Evolutionary conservation across 306 rosid species (phyloP).

Genomic region (Acacia melanoxylon): DNA sequence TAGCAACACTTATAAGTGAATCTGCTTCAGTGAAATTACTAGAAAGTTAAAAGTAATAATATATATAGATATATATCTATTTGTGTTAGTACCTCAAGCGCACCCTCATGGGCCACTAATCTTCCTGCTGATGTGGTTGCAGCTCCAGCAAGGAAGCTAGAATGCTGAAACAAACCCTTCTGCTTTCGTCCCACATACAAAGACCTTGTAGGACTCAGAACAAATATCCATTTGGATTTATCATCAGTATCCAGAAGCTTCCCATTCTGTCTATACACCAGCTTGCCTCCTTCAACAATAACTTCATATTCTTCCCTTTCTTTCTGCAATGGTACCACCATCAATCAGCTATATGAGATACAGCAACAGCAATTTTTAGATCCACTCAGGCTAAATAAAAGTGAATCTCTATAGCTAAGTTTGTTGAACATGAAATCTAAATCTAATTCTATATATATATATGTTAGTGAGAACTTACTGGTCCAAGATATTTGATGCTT

Average conservation of each 20-base stretch:
- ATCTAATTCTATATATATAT: neutral
- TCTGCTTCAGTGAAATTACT: neutral
- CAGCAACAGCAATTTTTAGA: neutral
- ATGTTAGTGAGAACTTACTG: slow-evolving; percentile 45
- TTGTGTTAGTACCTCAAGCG: slow-evolving; percentile 53
- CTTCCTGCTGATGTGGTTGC: slow-evolving; percentile 96
- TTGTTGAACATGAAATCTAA: neutral
- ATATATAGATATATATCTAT: no score
- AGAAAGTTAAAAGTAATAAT: neutral
- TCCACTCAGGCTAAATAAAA: neutral
- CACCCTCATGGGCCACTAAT: slow-evolving; percentile 70
- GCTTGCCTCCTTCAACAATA: slow-evolving; percentile 63
- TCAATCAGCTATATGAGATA: neutral
- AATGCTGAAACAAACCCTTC: slow-evolving; percentile 86
- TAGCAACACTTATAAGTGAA: slow-evolving; percentile 9
- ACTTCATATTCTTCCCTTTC: slow-evolving; percentile 85
- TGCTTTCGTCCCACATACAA: slow-evolving; percentile 80
- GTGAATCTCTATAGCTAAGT: neutral
- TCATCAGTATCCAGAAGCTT: slow-evolving; percentile 51
- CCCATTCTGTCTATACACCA: slow-evolving; percentile 53
- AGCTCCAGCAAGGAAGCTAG: slow-evolving; percentile 87
- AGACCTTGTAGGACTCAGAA: slow-evolving; percentile 77
- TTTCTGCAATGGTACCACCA: slow-evolving; percentile 43
- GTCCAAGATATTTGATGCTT: slow-evolving; percentile 86
- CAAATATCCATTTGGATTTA: slow-evolving; percentile 88